Conservation (phyloP, 257 asterid genomes). For the Przewalskia tangutica region DNA sequence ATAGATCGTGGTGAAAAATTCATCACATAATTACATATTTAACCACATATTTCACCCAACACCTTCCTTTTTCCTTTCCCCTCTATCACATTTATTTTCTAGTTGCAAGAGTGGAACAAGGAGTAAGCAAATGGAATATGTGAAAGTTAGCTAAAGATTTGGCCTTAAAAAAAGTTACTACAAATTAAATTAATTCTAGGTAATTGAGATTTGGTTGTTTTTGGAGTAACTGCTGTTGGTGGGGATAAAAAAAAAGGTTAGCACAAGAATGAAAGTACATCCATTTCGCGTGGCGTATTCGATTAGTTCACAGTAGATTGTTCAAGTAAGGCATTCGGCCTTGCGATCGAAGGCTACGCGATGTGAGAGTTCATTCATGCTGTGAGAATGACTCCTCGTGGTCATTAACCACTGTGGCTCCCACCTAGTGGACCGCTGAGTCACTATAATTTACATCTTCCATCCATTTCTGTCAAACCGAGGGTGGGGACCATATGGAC, state of each 20-base stretch:
- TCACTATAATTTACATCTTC: too few species aligned
- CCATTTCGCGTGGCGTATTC: too few species aligned
- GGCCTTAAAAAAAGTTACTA: background rate
- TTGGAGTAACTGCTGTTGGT: background rate
- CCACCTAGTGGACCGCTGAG: too few species aligned
- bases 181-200: background rate
- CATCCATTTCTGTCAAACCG: too few species aligned
- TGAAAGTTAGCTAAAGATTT: background rate
- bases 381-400: too few species aligned
- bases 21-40: conserved; percentile 8
- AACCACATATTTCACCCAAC: background rate
- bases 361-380: too few species aligned
- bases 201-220: background rate
- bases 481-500: too few species aligned
- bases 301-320: too few species aligned
- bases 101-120: background rate
- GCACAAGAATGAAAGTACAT: conserved; percentile 15
- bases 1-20: conserved; percentile 12
- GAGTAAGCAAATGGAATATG: conserved; percentile 8
- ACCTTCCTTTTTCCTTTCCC: too few species aligned
- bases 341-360: too few species aligned
- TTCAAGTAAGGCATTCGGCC: too few species aligned
- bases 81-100: background rate
- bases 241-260: conserved; percentile 9
- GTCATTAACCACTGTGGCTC: too few species aligned